phyloP scores from a whole-genome alignment of 1,284 basidiomycete species.

The Ceratobasidium sp. region DNA sequence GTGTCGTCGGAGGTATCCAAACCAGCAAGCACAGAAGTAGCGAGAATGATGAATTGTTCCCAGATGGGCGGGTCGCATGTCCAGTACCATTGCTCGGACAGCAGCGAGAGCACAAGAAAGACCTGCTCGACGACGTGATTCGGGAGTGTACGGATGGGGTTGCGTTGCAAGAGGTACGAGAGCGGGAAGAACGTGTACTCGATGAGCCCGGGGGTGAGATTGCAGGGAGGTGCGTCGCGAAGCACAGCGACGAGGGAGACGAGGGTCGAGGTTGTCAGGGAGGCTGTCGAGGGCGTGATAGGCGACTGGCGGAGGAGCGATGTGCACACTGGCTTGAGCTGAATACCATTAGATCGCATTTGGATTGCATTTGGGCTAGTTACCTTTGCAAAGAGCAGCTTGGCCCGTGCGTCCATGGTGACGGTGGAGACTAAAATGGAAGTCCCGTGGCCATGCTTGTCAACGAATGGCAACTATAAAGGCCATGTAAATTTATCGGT shows the following conservation, averaged over 20 bases:
- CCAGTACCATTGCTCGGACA: conserved; percentile 85
- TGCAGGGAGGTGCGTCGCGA: conserved; percentile 57
- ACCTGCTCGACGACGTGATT: conserved; percentile 82
- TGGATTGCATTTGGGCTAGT: not conserved
- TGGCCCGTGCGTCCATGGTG: not conserved
- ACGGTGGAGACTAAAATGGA: conserved; percentile 4
- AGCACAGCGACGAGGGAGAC: conserved; percentile 64
- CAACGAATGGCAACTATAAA: not conserved
- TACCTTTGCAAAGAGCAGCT: conserved; percentile 14
- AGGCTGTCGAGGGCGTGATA: conserved; percentile 65
- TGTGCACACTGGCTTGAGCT: conserved; percentile 84
- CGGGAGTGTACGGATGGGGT: conserved; percentile 72
- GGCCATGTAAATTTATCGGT: not conserved
- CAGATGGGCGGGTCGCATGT: conserved; percentile 70
- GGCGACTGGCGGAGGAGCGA: conserved; percentile 75
- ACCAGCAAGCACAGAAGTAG: conserved; percentile 65
- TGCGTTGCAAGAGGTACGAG: conserved; percentile 81
- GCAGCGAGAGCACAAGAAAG: conserved; percentile 66
- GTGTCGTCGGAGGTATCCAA: conserved; percentile 58
- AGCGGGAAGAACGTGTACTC: conserved; percentile 89
- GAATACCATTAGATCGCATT: conserved; percentile 1
- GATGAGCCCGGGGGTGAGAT: conserved; percentile 71
- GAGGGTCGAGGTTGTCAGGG: conserved; percentile 65
- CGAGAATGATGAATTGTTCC: conserved; percentile 88
- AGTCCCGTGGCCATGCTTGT: conserved; percentile 32